Conservation (phyloP, 2,329 filamentous ascomycete genomes). For the Fusarium cyanostomum region DNA sequence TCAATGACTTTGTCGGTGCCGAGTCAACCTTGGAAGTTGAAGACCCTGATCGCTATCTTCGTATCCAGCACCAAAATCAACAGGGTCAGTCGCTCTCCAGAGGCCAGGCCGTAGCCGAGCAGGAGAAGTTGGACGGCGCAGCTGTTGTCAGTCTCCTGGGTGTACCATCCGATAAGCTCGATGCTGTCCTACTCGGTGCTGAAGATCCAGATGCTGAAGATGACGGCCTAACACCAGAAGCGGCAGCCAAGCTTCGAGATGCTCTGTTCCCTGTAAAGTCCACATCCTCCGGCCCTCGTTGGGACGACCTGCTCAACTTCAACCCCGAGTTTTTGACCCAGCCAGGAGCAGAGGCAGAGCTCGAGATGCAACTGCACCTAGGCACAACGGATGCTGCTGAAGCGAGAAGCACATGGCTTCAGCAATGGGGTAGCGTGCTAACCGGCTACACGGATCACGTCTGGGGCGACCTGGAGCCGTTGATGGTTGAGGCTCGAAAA, state of each 20-base stretch:
- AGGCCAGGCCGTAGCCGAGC: conserved; percentile 16
- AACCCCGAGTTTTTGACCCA: conserved; percentile 54
- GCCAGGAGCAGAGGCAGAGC: conserved; percentile 29
- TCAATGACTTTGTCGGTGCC: conserved; percentile 38
- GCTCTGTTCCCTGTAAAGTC: conserved; percentile 50
- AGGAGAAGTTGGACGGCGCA: conserved; percentile 49
- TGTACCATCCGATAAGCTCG: conserved; percentile 34
- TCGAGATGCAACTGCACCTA: conserved; percentile 43
- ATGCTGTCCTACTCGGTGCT: conserved; percentile 28
- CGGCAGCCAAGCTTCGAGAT: conserved; percentile 47
- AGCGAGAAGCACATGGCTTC: conserved; percentile 58
- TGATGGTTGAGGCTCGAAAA: conserved; percentile 64
- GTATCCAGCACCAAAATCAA: not conserved
- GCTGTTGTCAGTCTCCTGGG: conserved; percentile 53
- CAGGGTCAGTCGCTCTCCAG: not conserved
- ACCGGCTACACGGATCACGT: conserved; percentile 70
- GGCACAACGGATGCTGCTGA: conserved; percentile 52
- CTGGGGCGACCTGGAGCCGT: conserved; percentile 70
- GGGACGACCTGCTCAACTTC: conserved; percentile 62
- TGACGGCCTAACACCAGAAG: conserved; percentile 42
- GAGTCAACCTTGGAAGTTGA: conserved; percentile 21
- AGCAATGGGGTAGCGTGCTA: conserved; percentile 66
- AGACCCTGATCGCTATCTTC: not conserved
- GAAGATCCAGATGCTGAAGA: conserved; percentile 36
- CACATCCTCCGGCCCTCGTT: conserved; percentile 36